These are phyloP conservation scores for Candida cerambycidarum DNA, from an alignment of 805 yeast species.

Conservation along the genomic window DNA sequence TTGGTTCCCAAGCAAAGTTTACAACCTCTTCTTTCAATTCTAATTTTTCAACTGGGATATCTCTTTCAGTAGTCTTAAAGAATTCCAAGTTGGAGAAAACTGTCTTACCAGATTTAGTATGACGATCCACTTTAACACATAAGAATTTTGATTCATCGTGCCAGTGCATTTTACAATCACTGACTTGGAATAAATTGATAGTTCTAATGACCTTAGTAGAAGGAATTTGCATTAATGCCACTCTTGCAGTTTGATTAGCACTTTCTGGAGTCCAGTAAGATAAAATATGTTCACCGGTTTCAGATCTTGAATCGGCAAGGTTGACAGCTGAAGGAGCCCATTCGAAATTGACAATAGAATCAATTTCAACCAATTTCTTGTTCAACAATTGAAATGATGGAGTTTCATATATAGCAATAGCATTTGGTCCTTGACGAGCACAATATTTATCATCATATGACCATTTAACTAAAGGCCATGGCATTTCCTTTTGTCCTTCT, in stretches of 20 bases:
- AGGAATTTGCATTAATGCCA: conserved; percentile 84
- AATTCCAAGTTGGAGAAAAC: conserved; percentile 88
- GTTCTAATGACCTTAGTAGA: conserved; percentile 82
- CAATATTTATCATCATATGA: conserved; percentile 88
- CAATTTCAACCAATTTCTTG: conserved; percentile 78
- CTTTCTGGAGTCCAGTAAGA: conserved; percentile 98
- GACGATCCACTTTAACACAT: conserved; percentile 95
- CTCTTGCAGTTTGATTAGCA: conserved; percentile 91
- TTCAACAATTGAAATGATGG: conserved; percentile 77
- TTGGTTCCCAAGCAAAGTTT: conserved; percentile 95
- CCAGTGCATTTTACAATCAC: conserved; percentile 91
- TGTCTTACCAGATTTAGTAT: conserved; percentile 92
- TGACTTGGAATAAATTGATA: conserved; percentile 90
- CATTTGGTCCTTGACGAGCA: conserved; percentile 93
- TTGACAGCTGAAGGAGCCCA: conserved; percentile 90
- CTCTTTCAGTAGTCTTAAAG: conserved; percentile 82
- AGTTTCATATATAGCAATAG: conserved; percentile 86
- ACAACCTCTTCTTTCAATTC: conserved; percentile 88
- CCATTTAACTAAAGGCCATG: conserved; percentile 98
- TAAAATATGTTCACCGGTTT: conserved; percentile 62
- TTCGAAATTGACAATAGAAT: conserved; percentile 86
- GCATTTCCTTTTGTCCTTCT: conserved; percentile 66
- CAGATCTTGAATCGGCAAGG: conserved; percentile 54
- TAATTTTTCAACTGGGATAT: conserved; percentile 90
- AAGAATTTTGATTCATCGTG: conserved; percentile 80